Evolutionary conservation across 2,329 filamentous ascomycete genomes (phyloP).

Genomic region (Periconia sp.): DNA sequence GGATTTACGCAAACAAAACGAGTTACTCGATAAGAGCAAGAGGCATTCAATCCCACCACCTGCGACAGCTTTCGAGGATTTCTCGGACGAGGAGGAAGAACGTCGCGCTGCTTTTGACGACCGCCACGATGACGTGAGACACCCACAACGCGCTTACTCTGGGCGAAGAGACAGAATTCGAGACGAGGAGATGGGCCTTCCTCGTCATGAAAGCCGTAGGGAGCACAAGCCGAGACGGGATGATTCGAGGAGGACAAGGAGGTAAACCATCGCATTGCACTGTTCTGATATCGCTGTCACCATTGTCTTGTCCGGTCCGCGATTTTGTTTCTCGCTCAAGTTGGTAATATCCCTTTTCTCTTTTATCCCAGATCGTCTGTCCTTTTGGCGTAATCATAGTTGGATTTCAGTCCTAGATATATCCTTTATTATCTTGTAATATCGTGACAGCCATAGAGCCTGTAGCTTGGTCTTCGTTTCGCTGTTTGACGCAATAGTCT

Average conservation of each 20-base stretch:
- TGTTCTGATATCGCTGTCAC: neutral
- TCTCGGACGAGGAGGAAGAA: conserved; percentile 42
- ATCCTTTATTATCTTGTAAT: no score
- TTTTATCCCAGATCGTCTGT: no score
- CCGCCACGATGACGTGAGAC: conserved; percentile 27
- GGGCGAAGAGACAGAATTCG: conserved; percentile 24
- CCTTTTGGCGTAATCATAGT: no score
- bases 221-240: conserved; percentile 6
- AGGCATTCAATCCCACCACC: conserved; percentile 35
- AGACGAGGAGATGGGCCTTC: conserved; percentile 37
- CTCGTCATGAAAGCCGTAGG: conserved; percentile 22
- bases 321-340: no score
- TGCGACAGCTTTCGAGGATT: conserved; percentile 51
- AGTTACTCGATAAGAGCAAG: no score
- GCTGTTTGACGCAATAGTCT: no score
- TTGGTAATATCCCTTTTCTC: no score
- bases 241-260: neutral
- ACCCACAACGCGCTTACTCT: conserved; percentile 31
- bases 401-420: no score
- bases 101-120: conserved; percentile 24
- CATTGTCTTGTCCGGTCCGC: no score
- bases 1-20: no score
- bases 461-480: no score
- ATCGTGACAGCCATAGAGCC: no score
- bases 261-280: neutral